Base-by-base conservation (phyloP, 2,329 filamentous ascomycete genomes). In the Lachnellula willkommii region DNA sequence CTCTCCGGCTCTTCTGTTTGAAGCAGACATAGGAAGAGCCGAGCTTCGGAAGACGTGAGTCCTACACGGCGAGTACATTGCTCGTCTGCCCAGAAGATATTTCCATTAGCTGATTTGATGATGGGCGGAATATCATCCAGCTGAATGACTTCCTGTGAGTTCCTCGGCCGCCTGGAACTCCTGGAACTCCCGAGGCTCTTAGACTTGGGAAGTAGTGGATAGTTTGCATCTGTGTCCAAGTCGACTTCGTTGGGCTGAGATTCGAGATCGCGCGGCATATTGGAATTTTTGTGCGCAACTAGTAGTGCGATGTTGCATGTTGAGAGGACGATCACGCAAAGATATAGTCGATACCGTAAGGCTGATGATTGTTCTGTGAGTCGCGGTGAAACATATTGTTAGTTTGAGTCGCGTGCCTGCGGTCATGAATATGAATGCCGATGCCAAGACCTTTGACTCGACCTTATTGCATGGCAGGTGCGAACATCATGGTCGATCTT, bases 71-170 rank as follows among this genome's bases (percentile, higher is more conserved):
- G 56, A 3, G 57, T 59, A 37, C 63, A 64, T 54, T 57, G 54
- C 36, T 64, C 60, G 40, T 64, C 63, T 0, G 62, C 63, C 63
- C 60, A 64, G 51, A 65, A 64, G 35, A 64, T 56, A 32, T 65
- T 63, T 3, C 63, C 63, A 32, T 65, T 62, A 3, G 53, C 40
- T 11, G 59, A 63, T 36, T 65, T 64, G 17, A 64, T 64, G 24
- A 65, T 63, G 6, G 62, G 59, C 2, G 62, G 63, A 14, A 64
- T 62, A 22, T 60, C 61, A 52, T 65, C 63, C 15, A 61, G 52
- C 37, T 60, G 43, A 22, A 63, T 57, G 20, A 56, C 51, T 43
- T 61, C 55, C 5, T 54, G 26, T 1, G 59, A 53, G 22, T 14
- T 36, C 14, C 55, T 50, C 12, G 53, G 24, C 8, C 48, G 55